A percentile compares a stretch with the other conserved stretches of the same genome.
Evolutionary conservation across 176 grass and related monocot species (phyloP).

Genomic region (Lolium rigidum): DNA sequence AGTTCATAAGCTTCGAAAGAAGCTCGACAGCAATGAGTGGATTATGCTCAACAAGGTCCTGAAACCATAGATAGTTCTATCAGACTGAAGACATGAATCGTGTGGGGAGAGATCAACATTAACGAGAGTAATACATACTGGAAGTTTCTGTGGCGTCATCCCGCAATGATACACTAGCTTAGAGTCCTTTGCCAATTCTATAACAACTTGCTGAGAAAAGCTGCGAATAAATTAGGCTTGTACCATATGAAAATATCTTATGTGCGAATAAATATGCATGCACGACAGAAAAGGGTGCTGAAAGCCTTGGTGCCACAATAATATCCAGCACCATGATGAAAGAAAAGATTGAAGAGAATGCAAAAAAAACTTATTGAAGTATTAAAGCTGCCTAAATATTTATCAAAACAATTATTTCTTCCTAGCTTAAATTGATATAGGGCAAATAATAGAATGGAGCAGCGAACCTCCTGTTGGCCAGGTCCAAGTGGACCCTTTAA

Average conservation of each 20-base stretch:
- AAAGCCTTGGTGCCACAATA: slow-evolving; percentile 24
- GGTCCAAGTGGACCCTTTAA: slow-evolving; percentile 95
- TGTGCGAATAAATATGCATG: slow-evolving; percentile 6
- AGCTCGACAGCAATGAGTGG: slow-evolving; percentile 96
- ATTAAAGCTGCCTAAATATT: slow-evolving; percentile 32
- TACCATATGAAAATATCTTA: slow-evolving; percentile 42
- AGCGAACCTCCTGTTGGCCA: slow-evolving; percentile 94
- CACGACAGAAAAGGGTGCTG: neutral
- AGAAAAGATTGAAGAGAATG: neutral
- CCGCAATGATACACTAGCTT: slow-evolving; percentile 95
- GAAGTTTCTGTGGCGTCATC: slow-evolving; percentile 86
- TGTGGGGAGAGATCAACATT: neutral
- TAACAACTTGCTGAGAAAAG: slow-evolving; percentile 87
- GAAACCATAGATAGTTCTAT: slow-evolving; percentile 39
- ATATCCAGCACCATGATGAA: slow-evolving; percentile 28
- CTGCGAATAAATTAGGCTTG: slow-evolving; percentile 60
- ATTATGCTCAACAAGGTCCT: slow-evolving; percentile 99
- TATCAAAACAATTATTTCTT: slow-evolving; percentile 13
- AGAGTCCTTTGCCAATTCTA: slow-evolving; percentile 91
- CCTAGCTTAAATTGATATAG: slow-evolving; percentile 32
- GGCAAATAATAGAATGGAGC: slow-evolving; percentile 57
- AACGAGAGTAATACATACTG: slow-evolving; percentile 47
- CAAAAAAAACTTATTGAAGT: neutral
- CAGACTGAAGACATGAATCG: slow-evolving; percentile 17
- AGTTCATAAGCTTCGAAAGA: slow-evolving; percentile 95